Conservation (phyloP, 768 basidiomycete species). For the Phallus indusiatus region DNA sequence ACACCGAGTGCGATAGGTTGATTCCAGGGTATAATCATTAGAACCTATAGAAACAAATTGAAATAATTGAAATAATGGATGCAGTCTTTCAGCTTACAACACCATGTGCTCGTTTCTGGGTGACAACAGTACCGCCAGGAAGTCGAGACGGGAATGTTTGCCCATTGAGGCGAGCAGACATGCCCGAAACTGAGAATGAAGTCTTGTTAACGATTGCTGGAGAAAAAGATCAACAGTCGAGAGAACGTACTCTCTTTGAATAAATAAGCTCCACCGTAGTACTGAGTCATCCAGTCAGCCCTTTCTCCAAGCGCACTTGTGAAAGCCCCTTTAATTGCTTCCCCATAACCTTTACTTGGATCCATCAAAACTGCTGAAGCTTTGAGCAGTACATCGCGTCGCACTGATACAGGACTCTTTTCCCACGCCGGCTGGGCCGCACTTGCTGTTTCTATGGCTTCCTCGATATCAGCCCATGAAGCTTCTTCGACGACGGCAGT, state of each 20-base stretch:
- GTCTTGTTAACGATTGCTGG: background rate
- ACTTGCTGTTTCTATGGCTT: background rate
- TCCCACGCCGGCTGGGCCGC: slow-evolving; percentile 29
- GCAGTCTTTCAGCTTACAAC: slow-evolving; percentile 29
- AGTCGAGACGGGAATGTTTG: slow-evolving; percentile 32
- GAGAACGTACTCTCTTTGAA: slow-evolving; percentile 18
- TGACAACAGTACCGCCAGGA: slow-evolving; percentile 34
- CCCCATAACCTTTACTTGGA: slow-evolving; percentile 27
- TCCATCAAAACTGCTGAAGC: slow-evolving; percentile 36
- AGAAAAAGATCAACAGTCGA: background rate
- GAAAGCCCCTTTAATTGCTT: slow-evolving; percentile 23
- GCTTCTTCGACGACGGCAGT: background rate
- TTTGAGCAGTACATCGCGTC: slow-evolving; percentile 38
- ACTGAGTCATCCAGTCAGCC: slow-evolving; percentile 18
- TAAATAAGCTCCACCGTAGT: slow-evolving; percentile 17
- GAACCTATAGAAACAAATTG: slow-evolving; percentile 21
- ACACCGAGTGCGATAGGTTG: slow-evolving; percentile 36
- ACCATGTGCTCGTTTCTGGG: slow-evolving; percentile 39
- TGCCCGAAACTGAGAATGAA: slow-evolving; percentile 18
- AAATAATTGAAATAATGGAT: background rate
- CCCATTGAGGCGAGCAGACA: slow-evolving; percentile 31
- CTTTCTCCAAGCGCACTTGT: slow-evolving; percentile 27
- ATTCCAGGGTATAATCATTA: slow-evolving; percentile 43
- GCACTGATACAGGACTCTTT: slow-evolving; percentile 20
- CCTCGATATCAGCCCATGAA: background rate